These are phyloP conservation scores for Colletotrichum sansevieriae DNA, from an alignment of 2,329 filamentous ascomycete genomes.

Conservation along the genomic window DNA sequence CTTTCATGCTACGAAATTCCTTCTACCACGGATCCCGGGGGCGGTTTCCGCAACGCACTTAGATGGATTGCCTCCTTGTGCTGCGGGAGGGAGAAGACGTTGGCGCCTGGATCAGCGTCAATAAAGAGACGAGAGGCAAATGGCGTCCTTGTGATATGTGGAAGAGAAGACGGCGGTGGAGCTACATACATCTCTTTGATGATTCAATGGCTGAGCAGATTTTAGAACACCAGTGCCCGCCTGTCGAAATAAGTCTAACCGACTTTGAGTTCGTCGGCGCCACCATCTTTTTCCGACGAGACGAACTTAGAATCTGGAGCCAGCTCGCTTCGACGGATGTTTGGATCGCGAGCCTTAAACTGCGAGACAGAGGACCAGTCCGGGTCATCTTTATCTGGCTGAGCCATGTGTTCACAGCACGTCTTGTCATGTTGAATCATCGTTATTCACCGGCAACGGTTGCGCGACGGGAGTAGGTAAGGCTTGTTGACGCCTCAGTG, in stretches of 20 bases:
- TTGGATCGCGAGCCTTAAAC: slow-evolving; percentile 2
- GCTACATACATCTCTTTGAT: slow-evolving; percentile 14
- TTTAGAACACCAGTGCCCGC: neutral
- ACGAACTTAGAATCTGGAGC: slow-evolving; percentile 6
- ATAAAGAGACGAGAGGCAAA: slow-evolving; percentile 4
- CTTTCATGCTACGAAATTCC: too few relatives aligned
- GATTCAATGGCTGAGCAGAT: slow-evolving; percentile 19
- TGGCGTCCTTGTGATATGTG: slow-evolving; percentile 18
- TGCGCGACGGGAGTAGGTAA: too few relatives aligned
- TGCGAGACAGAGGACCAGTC: slow-evolving; percentile 1
- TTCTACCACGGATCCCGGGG: too few relatives aligned
- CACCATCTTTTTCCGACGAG: neutral
- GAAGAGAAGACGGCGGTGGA: neutral
- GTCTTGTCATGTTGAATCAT: neutral
- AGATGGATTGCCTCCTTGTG: neutral
- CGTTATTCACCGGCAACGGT: neutral
- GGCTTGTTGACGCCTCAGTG: neutral
- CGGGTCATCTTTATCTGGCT: neutral
- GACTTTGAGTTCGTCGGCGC: slow-evolving; percentile 6
- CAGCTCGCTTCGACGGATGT: slow-evolving; percentile 1
- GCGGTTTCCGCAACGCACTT: neutral
- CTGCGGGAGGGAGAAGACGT: slow-evolving; percentile 7
- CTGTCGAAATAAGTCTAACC: neutral
- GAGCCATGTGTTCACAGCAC: slow-evolving; percentile 21
- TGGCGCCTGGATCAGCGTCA: neutral